Percentiles rank a stretch among this genome's conserved stretches.
phyloP scores from a whole-genome alignment of 352 stramenopile genomes.

The Ochromonadaceae sp. region DNA sequence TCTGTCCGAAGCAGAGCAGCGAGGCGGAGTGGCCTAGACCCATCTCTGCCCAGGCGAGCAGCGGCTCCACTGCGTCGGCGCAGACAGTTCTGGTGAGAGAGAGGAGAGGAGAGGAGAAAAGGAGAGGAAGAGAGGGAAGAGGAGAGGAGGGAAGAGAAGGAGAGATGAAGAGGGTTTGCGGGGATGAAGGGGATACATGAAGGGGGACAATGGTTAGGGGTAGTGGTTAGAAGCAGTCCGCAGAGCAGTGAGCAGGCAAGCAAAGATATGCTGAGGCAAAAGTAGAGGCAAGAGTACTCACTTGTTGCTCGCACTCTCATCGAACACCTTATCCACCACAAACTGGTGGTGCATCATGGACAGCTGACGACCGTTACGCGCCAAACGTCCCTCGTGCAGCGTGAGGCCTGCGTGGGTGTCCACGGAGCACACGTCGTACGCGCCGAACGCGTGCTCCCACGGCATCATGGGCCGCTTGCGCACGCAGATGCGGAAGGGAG shows the following conservation, averaged over 20 bases:
- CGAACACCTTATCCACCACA: conserved; percentile 28
- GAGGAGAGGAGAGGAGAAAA: too few species aligned
- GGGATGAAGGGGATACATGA: too few species aligned
- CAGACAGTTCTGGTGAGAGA: too few species aligned
- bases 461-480: conserved; percentile 24
- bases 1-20: conserved; percentile 34
- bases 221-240: too few species aligned
- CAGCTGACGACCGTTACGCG: conserved; percentile 20
- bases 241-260: too few species aligned
- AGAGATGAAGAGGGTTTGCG: too few species aligned
- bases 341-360: conserved; percentile 25
- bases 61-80: conserved; percentile 18
- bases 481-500: conserved; percentile 14
- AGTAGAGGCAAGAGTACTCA: too few species aligned
- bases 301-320: background rate
- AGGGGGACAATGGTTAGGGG: too few species aligned
- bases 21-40: conserved; percentile 19
- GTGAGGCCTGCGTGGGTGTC: background rate
- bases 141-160: too few species aligned
- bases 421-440: conserved; percentile 19
- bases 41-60: conserved; percentile 15
- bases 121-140: too few species aligned
- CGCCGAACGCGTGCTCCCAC: conserved; percentile 1
- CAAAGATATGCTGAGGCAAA: too few species aligned
- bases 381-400: conserved; percentile 25